Conservation (phyloP, 202 grass and related monocot species). For the Zoysia matrella region DNA sequence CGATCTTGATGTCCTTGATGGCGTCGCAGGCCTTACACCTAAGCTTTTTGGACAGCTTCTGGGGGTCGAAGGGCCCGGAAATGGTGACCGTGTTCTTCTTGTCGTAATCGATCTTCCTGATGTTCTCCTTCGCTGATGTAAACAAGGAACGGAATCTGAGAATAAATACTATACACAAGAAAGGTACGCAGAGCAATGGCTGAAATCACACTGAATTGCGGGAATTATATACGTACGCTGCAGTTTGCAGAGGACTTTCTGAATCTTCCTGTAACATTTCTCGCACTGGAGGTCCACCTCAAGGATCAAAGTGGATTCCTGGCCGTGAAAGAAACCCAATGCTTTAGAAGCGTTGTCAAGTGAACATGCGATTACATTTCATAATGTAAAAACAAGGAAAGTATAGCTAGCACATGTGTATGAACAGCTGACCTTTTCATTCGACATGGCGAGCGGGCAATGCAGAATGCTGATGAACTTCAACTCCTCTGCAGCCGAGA, state of each 20-base stretch:
- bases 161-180: background rate
- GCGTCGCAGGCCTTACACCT: conserved; percentile 55
- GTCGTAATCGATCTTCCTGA: conserved; percentile 51
- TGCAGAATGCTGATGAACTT: background rate
- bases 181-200: background rate
- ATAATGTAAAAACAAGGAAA: background rate
- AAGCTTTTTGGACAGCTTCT: conserved; percentile 52
- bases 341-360: background rate
- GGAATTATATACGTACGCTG: conserved; percentile 17
- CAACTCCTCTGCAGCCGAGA: background rate
- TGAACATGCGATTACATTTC: background rate
- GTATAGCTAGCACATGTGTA: background rate
- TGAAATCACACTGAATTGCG: background rate
- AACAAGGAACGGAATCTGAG: background rate
- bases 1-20: conserved; percentile 69
- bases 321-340: background rate
- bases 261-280: conserved; percentile 50
- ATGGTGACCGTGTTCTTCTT: conserved; percentile 55
- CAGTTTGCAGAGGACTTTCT: conserved; percentile 47
- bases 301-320: conserved; percentile 35
- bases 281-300: conserved; percentile 47
- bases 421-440: conserved; percentile 40
- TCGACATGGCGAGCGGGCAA: conserved; percentile 2
- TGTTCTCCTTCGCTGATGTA: conserved; percentile 64
- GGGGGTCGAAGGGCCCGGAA: conserved; percentile 55